These are phyloP conservation scores for Zanthoxylum bungeanum DNA, from an alignment of 345 rosid genomes.

Conservation along the genomic window DNA sequence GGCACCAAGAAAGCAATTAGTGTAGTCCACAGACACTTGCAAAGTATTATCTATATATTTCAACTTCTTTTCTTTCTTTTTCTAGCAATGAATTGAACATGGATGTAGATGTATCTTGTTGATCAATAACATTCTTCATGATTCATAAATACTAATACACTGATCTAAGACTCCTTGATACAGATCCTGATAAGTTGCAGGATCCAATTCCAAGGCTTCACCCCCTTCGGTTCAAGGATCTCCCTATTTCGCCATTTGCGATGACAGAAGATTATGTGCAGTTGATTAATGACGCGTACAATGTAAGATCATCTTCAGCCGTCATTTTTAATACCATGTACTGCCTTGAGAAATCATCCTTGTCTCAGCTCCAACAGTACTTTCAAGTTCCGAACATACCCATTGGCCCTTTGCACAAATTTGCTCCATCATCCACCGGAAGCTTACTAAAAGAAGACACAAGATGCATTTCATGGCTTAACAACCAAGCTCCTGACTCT, in stretches of 20 bases:
- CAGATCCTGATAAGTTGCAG: not conserved
- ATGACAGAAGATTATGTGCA: too few species aligned
- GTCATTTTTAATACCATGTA: not conserved
- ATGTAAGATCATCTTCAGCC: not conserved
- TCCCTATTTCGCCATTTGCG: not conserved
- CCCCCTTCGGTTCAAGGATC: not conserved
- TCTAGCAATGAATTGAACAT: not conserved
- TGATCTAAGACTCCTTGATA: not conserved
- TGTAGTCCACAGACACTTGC: not conserved
- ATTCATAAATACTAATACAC: not conserved
- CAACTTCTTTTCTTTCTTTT: not conserved
- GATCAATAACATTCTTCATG: not conserved
- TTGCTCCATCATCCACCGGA: constrained; percentile 3
- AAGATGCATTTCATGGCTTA: constrained; percentile 1
- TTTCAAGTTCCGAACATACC: constrained; percentile 14
- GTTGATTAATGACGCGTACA: not conserved
- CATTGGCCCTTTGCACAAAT: constrained; percentile 33
- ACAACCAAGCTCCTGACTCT: not conserved
- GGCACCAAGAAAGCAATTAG: not conserved
- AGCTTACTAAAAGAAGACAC: constrained; percentile 27
- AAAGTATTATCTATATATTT: not conserved
- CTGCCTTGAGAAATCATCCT: constrained; percentile 17
- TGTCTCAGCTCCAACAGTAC: constrained; percentile 1
- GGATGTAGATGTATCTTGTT: not conserved
- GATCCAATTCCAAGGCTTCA: not conserved